Evolutionary conservation across 2,329 filamentous ascomycete genomes (phyloP), one percentile per base, ranked within the genome.

Genomic region (Colletotrichum sidae): DNA sequence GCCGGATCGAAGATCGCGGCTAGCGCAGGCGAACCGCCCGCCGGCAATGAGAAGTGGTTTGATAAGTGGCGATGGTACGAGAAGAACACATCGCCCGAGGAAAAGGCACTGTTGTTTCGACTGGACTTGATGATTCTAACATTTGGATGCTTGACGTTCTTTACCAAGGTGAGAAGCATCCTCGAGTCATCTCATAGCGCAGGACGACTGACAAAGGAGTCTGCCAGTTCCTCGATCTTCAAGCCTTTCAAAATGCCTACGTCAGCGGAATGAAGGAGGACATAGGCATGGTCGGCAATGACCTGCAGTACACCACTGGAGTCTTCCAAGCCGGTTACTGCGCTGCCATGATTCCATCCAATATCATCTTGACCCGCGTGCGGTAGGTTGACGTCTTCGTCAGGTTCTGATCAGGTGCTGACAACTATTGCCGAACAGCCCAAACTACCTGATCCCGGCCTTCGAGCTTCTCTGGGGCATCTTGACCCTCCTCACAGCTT

Each of bases 41-140:
- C 37, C 13, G 9, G 44, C 6, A 49, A 33, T 11, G 8, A 15
- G 45, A 55, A 38, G 34, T 55, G 58, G 58, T 50, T 49, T 10
- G 58, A 61, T 45, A 61, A 56, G n/a, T 56, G 58, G 58, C 38
- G 51, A 25, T 61, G 58, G 58, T 61, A 61, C 38, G 58, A 61
- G 38, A 44, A 42, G 11, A 50, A 46, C 33, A 56, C 51, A 10
- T 61, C 60, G 71, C 73, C 39, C 75, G 78, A 0, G 77, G 76
- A 12, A 79, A 82, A 72, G 39, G 79, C 77, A 60, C 73, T 89
- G 38, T 76, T 89, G 11, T 81, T 79, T 50, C 88, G 87, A 76
- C 85, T 88, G 55, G 87, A 89, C 72, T 88, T 88, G 70, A 89
- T 89, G 76, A 89, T 89, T 69, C 74, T 90, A 53, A 87, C 84